These are phyloP conservation scores for Apiotrichum mycotoxinovorans DNA, from an alignment of 1,284 basidiomycete species.

Conservation along the genomic window DNA sequence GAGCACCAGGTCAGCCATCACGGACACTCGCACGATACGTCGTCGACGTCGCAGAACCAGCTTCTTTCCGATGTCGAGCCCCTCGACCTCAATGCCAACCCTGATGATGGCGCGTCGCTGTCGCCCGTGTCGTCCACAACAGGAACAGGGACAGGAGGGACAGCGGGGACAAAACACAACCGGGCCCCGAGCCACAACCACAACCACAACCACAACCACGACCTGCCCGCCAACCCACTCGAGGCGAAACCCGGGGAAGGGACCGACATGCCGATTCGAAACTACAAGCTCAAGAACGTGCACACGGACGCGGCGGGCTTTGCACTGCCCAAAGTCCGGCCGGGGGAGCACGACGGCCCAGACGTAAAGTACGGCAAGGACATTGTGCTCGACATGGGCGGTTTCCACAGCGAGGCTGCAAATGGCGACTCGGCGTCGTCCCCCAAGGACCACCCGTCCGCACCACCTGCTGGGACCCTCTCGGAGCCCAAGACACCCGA, in stretches of 20 bases:
- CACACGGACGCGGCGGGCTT: slow-evolving; percentile 54
- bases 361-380: slow-evolving; percentile 63
- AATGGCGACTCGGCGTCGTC: not conserved
- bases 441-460: no score
- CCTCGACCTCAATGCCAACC: slow-evolving; percentile 44
- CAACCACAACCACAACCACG: not conserved
- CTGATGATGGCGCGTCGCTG: not conserved
- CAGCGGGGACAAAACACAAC: not conserved
- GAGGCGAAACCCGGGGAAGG: slow-evolving; percentile 27
- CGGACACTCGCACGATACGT: slow-evolving; percentile 10
- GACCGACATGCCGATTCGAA: slow-evolving; percentile 23
- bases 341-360: slow-evolving; percentile 58
- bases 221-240: slow-evolving; percentile 39
- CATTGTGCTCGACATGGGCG: slow-evolving; percentile 54
- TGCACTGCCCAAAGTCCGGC: slow-evolving; percentile 54
- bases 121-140: not conserved
- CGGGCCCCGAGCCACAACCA: not conserved
- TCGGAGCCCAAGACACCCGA: not conserved
- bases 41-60: slow-evolving; percentile 6
- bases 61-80: slow-evolving; percentile 43
- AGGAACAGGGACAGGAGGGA: no score
- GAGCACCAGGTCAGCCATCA: slow-evolving; percentile 29
- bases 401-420: slow-evolving; percentile 42
- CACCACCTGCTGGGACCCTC: no score
- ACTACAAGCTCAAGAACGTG: slow-evolving; percentile 24